phyloP scores from a whole-genome alignment of 495 filamentous ascomycete genomes.

The Penicillium pulvis region DNA sequence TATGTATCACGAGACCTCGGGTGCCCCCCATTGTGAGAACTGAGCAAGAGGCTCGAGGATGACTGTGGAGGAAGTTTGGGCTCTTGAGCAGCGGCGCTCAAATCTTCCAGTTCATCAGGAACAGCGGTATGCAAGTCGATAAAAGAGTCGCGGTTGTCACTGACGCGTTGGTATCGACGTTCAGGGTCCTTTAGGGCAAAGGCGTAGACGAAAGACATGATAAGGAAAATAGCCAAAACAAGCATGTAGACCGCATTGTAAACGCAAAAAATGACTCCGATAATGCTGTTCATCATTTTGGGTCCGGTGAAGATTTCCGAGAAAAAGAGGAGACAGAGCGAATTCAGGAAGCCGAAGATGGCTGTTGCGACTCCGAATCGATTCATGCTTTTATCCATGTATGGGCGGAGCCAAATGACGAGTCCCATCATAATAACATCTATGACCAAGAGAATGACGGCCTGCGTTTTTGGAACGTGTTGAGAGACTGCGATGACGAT shows the following conservation, averaged over 20 bases:
- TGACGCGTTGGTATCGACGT: not conserved
- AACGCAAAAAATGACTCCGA: not conserved
- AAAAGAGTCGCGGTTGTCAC: not conserved
- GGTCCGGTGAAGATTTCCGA: not conserved
- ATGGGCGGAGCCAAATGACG: slow-evolving; percentile 80
- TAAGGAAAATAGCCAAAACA: not conserved
- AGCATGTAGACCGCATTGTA: not conserved
- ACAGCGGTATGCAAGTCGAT: not conserved
- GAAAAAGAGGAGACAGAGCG: slow-evolving; percentile 63
- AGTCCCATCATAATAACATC: slow-evolving; percentile 79
- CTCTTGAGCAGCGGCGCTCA: not conserved
- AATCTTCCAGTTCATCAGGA: not conserved
- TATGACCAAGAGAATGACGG: not conserved
- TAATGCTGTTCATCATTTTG: not conserved
- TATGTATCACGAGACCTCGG: not conserved
- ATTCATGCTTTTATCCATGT: slow-evolving; percentile 99
- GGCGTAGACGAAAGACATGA: not conserved
- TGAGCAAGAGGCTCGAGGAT: not conserved
- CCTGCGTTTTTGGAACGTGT: not conserved
- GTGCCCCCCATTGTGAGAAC: not conserved
- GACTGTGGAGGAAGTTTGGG: not conserved
- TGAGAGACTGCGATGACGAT: slow-evolving; percentile 66
- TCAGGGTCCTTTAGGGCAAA: not conserved
- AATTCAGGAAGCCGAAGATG: slow-evolving; percentile 86
- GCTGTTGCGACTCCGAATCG: slow-evolving; percentile 93